These are phyloP conservation scores for Ascochyta rabiei DNA, from an alignment of 2,329 filamentous ascomycete genomes.

Conservation along the genomic window DNA sequence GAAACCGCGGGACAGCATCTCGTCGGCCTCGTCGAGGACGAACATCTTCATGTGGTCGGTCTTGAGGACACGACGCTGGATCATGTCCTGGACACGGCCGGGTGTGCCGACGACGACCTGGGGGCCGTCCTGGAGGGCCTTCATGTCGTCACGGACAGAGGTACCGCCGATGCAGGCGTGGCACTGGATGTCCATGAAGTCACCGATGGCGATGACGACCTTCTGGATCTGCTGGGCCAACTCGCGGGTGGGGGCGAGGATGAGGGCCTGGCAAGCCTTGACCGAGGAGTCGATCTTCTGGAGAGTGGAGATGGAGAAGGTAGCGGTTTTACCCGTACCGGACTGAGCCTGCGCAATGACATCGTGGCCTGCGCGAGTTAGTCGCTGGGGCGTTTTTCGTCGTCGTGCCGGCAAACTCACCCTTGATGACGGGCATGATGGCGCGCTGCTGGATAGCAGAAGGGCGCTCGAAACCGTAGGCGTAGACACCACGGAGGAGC, in stretches of 20 bases:
- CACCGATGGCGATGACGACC: conserved; percentile 96
- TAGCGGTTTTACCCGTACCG: conserved; percentile 99
- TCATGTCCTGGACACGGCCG: conserved; percentile 99
- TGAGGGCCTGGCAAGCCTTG: conserved; percentile 97
- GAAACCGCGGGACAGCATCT: conserved; percentile 99
- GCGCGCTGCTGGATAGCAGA: conserved; percentile 99
- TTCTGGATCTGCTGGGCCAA: conserved; percentile 99
- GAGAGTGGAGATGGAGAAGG: conserved; percentile 98
- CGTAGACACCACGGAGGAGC: conserved; percentile 98
- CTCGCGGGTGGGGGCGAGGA: conserved; percentile 97
- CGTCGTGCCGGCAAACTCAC: conserved; percentile 58
- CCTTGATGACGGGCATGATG: conserved; percentile 99
- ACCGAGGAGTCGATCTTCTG: conserved; percentile 97
- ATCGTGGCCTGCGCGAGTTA: conserved; percentile 72
- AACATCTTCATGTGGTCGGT: conserved; percentile 99
- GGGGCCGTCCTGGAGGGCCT: conserved; percentile 91
- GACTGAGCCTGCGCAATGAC: conserved; percentile 99
- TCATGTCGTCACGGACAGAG: conserved; percentile 98
- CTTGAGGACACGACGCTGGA: conserved; percentile 95
- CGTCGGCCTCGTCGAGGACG: conserved; percentile 98
- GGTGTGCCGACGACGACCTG: conserved; percentile 98
- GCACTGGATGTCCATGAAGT: conserved; percentile 99
- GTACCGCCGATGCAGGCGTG: conserved; percentile 99
- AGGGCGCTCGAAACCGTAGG: conserved; percentile 99
- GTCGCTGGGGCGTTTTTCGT: conserved; percentile 16